A percentile compares a stretch with the other conserved stretches of the same genome.
Conservation (phyloP, 495 filamentous ascomycete species). For the Penicillium diatomitis region DNA sequence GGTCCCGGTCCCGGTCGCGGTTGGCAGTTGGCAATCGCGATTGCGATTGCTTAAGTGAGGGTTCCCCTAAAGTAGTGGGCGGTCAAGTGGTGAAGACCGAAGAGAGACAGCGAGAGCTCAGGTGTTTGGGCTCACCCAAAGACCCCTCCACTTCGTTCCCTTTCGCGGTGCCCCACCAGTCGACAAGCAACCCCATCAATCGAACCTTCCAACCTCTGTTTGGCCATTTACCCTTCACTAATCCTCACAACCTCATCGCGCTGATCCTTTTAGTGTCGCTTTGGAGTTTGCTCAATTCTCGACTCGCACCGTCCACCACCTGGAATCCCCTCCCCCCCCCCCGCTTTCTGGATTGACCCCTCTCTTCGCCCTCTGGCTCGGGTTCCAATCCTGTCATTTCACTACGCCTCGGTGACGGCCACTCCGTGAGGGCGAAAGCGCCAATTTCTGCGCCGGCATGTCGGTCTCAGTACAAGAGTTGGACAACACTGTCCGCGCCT, state of each 20-base stretch:
- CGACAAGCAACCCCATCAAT: background rate
- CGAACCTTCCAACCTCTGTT: slow-evolving; percentile 1
- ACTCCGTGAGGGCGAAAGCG: slow-evolving; percentile 22
- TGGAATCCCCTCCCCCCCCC: background rate
- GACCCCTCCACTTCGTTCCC: slow-evolving; percentile 21
- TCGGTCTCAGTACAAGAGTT: slow-evolving; percentile 78
- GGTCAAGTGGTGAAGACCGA: too few species aligned
- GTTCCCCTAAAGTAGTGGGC: too few species aligned
- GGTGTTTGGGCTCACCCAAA: slow-evolving; percentile 12
- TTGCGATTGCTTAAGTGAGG: too few species aligned
- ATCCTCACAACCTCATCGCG: background rate
- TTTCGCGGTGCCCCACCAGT: slow-evolving; percentile 16
- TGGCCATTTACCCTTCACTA: slow-evolving; percentile 4
- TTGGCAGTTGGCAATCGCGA: too few species aligned
- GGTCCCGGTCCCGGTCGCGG: too few species aligned
- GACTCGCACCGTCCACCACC: background rate
- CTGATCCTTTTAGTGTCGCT: too few species aligned
- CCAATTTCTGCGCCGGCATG: slow-evolving; percentile 40
- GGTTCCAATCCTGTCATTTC: slow-evolving; percentile 1
- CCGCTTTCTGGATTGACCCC: slow-evolving; percentile 1
- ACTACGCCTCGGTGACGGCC: slow-evolving; percentile 5
- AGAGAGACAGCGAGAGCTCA: slow-evolving; percentile 1
- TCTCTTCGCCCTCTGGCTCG: slow-evolving; percentile 2
- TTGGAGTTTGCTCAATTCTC: too few species aligned
- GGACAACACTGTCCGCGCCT: slow-evolving; percentile 89